Base-by-base conservation (phyloP, 257 asterid genomes). In the Solanum bulbocastanum region DNA sequence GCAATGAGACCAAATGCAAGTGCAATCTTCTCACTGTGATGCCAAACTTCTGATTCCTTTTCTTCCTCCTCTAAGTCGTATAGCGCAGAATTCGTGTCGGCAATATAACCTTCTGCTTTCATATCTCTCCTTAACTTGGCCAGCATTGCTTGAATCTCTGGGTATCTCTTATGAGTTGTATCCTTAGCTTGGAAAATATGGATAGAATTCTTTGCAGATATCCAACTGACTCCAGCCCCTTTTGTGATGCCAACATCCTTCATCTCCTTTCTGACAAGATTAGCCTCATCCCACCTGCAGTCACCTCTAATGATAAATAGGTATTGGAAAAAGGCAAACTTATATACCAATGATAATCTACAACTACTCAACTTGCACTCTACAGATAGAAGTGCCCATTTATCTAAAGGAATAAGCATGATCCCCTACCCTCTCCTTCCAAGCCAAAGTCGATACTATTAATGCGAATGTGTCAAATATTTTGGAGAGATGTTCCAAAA, bases 131-230 rank as follows among this genome's bases (percentile, higher is more conserved):
- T 95, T 66, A 96, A 87, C 84, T 92, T 91, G 14, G 23, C 89
- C n/a, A 96, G 89, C 97, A 93, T 93, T 60, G 88, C 93, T 73
- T 90, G 96, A 90, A 96, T 96, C 90, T 96, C 99, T 8, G 37
- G 82, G 73, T 94, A 91, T 85, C 95, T 92, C 85, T 88, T 87
- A 78, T 95, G 97, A 42, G 94, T 87, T 13, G 89, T 83, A 87
- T 96, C 99, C 90, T 96, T 96, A 25, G 99, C 98, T 89, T 93
- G 97, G 90, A 96, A 96, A 66, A 94, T 93, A 83, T 96, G 98
- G 72, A 94, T 89, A 1, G 82, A 40, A 44, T 94, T 92, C 92
- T 94, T 94, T 16, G 92, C 93, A 18, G 93, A 91, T 88, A 97
- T 92, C 99, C 99, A 97, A 78, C 99, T 97, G 88, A 85, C 92